Base-by-base conservation (phyloP, 331 rosid genomes). In the Ulmus americana region DNA sequence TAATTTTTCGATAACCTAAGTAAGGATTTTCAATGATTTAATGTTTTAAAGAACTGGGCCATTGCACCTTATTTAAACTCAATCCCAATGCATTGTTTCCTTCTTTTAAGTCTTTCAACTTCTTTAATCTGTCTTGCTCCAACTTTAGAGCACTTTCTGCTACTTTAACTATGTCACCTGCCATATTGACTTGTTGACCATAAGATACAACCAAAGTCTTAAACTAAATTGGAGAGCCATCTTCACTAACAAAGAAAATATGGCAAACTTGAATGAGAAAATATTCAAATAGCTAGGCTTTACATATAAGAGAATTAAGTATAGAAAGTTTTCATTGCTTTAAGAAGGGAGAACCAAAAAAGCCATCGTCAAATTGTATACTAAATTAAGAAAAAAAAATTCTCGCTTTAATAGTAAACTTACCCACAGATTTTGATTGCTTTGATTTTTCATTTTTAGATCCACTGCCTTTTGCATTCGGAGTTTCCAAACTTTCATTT, bases 101-200 rank as follows among this genome's bases (percentile, higher is more conserved):
- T 70, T 83, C 87, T 50, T 64, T 81, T 28, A 88, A 50, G 71
- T 79, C 88, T 65, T 65, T 71, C 68, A 88, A 64, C 73, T 81
- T 84, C 70, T 84, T 91, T 13, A 84, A 77, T 75, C 97, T 88
- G 46, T 47, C 81, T 10, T 70, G 81, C 77, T 88, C 97, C 59
- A 91, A 55, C 71, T 69, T 78, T 62, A 83, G 70, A 84, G 95
- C 96, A 81, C 60, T 81, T 67, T 77, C 69, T 13, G 92, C 85
- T 16, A 83, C 95, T 73, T 79, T 82, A 61, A 75, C 62, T 13
- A 76, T 48, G 61, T 71, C 67, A 79, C 86, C 96, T 91, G 74
- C 68, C 74, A 77, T 72, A 71, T 39, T 45, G 66, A 54, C 41
- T 57, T 45, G 40, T 56, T 48, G 74, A 15, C 66, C 70, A 28